Evolutionary conservation across 495 filamentous ascomycete genomes (phyloP).

Genomic region (Aspergillus bertholletiae): DNA sequence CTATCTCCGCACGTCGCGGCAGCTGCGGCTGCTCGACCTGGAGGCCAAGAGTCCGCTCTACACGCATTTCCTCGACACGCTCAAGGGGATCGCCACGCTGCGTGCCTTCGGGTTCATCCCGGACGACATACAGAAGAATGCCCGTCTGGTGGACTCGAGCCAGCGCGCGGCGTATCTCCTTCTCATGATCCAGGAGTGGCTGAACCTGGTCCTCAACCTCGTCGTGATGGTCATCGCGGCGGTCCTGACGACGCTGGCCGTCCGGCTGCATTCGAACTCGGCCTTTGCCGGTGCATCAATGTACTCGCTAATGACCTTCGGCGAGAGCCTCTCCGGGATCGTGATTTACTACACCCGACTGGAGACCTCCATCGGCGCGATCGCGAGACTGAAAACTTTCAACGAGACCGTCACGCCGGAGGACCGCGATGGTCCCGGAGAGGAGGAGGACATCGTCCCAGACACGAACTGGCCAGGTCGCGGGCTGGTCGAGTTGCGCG

Average conservation of each 20-base stretch:
- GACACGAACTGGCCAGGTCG: conserved; percentile 14
- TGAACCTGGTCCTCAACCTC: conserved; percentile 60
- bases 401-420: conserved; percentile 18
- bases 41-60: conserved; percentile 19
- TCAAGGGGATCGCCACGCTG: conserved; percentile 68
- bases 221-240: conserved; percentile 56
- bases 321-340: conserved; percentile 17
- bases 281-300: conserved; percentile 28
- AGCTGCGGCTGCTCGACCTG: conserved; percentile 51
- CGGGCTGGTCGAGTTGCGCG: conserved; percentile 14
- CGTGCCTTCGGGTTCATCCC: conserved; percentile 23
- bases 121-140: too few relatives aligned
- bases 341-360: conserved; percentile 23
- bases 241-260: conserved; percentile 37
- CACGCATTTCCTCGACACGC: conserved; percentile 57
- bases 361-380: conserved; percentile 30
- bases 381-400: conserved; percentile 26
- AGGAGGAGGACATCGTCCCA: conserved; percentile 10
- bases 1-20: conserved; percentile 52
- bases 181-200: conserved; percentile 48
- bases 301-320: conserved; percentile 32
- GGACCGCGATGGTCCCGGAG: conserved; percentile 18
- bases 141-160: not conserved
- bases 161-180: not conserved
- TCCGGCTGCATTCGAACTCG: conserved; percentile 13